phyloP scores from a whole-genome alignment of 1,139 yeast genomes.

The Yamadazyma songkhlaensis region DNA sequence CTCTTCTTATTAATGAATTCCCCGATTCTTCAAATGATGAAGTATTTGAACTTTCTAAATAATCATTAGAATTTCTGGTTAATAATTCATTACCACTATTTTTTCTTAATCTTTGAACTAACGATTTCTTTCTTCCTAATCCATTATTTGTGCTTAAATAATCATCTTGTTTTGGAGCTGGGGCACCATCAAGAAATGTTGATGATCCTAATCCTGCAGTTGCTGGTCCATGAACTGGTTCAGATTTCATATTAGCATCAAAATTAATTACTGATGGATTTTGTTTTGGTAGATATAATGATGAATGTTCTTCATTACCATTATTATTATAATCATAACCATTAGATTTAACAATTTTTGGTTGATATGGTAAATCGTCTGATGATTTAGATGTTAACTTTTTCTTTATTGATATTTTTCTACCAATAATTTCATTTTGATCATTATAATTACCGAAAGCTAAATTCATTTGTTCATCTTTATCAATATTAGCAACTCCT shows the following conservation, averaged over 20 bases:
- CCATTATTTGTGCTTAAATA: conserved; percentile 32
- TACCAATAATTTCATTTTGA: conserved; percentile 37
- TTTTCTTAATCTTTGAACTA: conserved; percentile 62
- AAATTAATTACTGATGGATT: conserved; percentile 59
- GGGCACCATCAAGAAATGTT: conserved; percentile 94
- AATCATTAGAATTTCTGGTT: conserved; percentile 38
- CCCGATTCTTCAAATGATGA: conserved; percentile 28
- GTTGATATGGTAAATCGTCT: conserved; percentile 12
- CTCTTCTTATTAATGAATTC: conserved; percentile 68
- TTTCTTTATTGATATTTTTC: conserved; percentile 17
- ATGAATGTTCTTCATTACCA: conserved; percentile 17
- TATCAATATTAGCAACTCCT: conserved; percentile 50
- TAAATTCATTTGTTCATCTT: conserved; percentile 56
- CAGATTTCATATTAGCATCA: conserved; percentile 66
- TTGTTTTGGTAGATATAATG: conserved; percentile 38
- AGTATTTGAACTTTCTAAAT: conserved; percentile 26
- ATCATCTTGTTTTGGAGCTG: conserved; percentile 62
- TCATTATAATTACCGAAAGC: conserved; percentile 56
- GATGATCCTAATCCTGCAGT: conserved; percentile 89
- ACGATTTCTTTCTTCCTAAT: conserved; percentile 69
- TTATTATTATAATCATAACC: conserved; percentile 7
- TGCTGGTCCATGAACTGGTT: conserved; percentile 77
- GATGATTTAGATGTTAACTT: conserved; percentile 11
- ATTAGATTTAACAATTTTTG: conserved; percentile 5
- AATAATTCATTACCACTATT: conserved; percentile 36